Evolutionary conservation across 2,329 filamentous ascomycete genomes (phyloP).

Genomic region (Alternaria ventricosa): DNA sequence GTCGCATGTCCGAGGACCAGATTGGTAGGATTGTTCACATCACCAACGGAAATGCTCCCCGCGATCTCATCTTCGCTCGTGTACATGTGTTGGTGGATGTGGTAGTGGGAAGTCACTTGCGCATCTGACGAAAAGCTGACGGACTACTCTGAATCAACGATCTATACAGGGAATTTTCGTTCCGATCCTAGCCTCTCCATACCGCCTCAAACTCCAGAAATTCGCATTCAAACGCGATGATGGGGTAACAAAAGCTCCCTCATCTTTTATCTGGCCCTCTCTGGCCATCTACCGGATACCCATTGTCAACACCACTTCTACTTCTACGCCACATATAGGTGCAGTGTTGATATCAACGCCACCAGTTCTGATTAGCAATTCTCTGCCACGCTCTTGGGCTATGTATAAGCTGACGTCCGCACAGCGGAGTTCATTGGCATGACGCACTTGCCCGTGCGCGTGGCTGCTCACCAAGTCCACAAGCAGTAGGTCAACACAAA

Average conservation of each 20-base stretch:
- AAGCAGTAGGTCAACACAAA: neutral
- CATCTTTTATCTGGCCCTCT: neutral
- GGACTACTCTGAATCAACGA: neutral
- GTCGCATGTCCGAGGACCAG: neutral
- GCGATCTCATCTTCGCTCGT: neutral
- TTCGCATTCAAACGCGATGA: neutral
- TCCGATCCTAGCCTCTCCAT: neutral
- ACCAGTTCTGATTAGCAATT: neutral
- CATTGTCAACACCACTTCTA: neutral
- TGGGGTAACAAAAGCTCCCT: neutral
- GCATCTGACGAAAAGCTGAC: neutral
- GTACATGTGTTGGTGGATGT: neutral
- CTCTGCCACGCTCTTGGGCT: neutral
- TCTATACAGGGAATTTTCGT: neutral
- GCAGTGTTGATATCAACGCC: neutral
- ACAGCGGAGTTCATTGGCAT: neutral
- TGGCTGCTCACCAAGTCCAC: neutral
- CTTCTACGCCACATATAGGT: neutral
- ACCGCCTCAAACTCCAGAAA: neutral
- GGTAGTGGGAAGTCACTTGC: neutral
- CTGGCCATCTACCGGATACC: neutral
- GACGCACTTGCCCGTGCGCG: neutral
- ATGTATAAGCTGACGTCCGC: neutral
- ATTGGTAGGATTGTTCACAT: neutral
- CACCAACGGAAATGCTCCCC: neutral